phyloP scores from a whole-genome alignment of 139 green algal genomes.

The Desmodesmus armatus region DNA sequence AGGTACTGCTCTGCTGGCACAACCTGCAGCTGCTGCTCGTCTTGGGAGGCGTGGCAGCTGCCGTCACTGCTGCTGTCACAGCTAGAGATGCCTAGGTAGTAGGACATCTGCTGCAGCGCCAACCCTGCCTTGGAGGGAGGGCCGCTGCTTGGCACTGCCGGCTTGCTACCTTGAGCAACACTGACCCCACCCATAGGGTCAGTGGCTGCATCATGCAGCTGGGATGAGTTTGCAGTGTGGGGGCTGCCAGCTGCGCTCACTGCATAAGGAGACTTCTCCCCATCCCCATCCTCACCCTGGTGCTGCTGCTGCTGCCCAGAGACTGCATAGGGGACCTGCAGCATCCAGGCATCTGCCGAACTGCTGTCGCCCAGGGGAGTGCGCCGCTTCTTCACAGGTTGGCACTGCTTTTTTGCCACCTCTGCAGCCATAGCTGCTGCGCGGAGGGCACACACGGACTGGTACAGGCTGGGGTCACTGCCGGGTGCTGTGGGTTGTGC shows the following conservation, averaged over 20 bases:
- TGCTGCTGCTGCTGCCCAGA: background rate
- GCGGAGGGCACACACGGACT: background rate
- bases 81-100: background rate
- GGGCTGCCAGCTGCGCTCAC: background rate
- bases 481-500: background rate
- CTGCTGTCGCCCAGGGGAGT: background rate
- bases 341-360: background rate
- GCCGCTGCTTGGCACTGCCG: background rate
- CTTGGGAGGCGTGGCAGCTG: no score
- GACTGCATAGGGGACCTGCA: background rate
- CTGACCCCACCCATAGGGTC: background rate
- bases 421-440: constrained; percentile 20
- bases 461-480: background rate
- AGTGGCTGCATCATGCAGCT: background rate
- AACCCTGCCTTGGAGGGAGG: background rate
- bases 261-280: background rate
- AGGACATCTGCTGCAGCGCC: constrained; percentile 6
- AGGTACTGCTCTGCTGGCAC: no score
- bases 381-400: background rate
- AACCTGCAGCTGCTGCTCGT: no score
- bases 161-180: background rate
- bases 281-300: background rate
- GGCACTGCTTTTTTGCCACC: background rate
- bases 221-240: no score
- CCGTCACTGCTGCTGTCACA: background rate